A percentile compares a stretch with the other conserved stretches of the same genome.
Conservation (phyloP, 2,329 filamentous ascomycete species). For the Calonectria montana region DNA sequence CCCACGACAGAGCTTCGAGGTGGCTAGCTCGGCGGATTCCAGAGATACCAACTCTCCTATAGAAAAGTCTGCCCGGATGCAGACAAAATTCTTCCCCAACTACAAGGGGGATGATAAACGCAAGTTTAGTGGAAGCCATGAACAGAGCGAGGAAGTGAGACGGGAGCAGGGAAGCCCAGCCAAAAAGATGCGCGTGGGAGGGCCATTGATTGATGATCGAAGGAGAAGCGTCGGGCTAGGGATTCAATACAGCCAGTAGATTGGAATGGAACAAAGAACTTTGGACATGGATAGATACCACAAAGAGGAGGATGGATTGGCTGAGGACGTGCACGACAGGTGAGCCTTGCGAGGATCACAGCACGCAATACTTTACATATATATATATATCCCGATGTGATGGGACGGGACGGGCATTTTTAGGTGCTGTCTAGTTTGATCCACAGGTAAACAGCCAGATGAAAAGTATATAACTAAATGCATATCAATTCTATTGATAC, state of each 20-base stretch:
- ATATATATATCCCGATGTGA: neutral
- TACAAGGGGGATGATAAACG: constrained; percentile 63
- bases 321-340: neutral
- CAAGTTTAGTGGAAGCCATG: constrained; percentile 56
- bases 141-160: constrained; percentile 45
- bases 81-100: constrained; percentile 63
- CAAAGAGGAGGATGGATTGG: neutral
- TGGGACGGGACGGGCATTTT: neutral
- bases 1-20: constrained; percentile 64
- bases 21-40: constrained; percentile 56
- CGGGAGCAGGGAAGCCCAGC: constrained; percentile 58
- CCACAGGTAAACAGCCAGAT: neutral
- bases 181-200: constrained; percentile 62
- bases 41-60: constrained; percentile 56
- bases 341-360: neutral
- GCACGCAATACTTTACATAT: neutral
- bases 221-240: constrained; percentile 60
- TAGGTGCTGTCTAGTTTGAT: neutral
- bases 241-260: constrained; percentile 58
- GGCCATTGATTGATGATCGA: constrained; percentile 50
- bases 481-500: neutral
- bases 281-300: constrained; percentile 9
- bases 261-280: neutral
- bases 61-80: constrained; percentile 59
- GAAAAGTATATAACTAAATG: neutral